These are phyloP conservation scores for Cryphonectria nitschkei DNA, from an alignment of 2,329 filamentous ascomycete genomes.

Conservation along the genomic window DNA sequence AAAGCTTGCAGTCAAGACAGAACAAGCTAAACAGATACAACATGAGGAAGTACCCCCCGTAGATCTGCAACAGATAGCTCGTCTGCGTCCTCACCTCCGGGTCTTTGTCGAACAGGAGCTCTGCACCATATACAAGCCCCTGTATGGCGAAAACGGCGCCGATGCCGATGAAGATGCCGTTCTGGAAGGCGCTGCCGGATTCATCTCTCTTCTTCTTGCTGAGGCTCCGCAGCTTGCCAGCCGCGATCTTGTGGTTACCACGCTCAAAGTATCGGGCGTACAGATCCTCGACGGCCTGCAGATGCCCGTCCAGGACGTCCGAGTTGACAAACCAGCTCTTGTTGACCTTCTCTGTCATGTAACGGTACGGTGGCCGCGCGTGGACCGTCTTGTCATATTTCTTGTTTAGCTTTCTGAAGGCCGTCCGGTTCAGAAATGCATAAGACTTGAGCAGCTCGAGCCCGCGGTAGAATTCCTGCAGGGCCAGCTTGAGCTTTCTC, in stretches of 20 bases:
- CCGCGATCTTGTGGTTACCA: slow-evolving; percentile 89
- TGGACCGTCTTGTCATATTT: slow-evolving; percentile 95
- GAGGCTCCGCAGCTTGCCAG: slow-evolving; percentile 80
- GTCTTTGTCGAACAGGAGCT: slow-evolving; percentile 57
- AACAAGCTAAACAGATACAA: slow-evolving; percentile 83
- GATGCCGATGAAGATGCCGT: slow-evolving; percentile 68
- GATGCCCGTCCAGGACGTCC: slow-evolving; percentile 78
- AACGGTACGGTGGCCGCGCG: slow-evolving; percentile 75
- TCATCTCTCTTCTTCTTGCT: slow-evolving; percentile 60
- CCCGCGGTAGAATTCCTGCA: slow-evolving; percentile 92
- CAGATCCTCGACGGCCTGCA: slow-evolving; percentile 82
- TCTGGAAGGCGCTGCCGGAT: slow-evolving; percentile 62
- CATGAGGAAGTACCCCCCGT: slow-evolving; percentile 88
- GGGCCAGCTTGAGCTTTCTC: slow-evolving; percentile 84
- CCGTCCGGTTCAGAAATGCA: slow-evolving; percentile 84
- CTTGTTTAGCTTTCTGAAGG: slow-evolving; percentile 97
- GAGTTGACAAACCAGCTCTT: slow-evolving; percentile 90
- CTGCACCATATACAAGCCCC: slow-evolving; percentile 63
- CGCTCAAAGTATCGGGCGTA: slow-evolving; percentile 94
- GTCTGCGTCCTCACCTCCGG: slow-evolving; percentile 55
- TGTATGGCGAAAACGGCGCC: slow-evolving; percentile 69
- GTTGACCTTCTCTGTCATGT: slow-evolving; percentile 91
- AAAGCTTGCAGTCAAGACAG: slow-evolving; percentile 80
- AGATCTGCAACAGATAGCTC: slow-evolving; percentile 81
- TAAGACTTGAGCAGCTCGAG: slow-evolving; percentile 93